These are phyloP conservation scores for Phytophthora vignae DNA, from an alignment of 352 stramenopile genomes.

Conservation along the genomic window DNA sequence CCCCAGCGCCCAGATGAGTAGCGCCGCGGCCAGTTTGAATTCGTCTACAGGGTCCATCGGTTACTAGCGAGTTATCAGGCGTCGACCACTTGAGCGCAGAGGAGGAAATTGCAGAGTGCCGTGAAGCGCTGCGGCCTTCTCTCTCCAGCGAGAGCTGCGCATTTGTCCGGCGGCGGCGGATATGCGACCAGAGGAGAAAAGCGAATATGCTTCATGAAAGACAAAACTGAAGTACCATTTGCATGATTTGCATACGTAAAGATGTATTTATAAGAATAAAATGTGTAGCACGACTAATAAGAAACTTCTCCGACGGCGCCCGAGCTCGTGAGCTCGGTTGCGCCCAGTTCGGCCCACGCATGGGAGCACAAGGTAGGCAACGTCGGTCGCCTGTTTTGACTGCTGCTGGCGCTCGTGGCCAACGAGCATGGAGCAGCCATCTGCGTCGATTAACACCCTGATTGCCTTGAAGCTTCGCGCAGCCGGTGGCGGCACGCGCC, in stretches of 20 bases:
- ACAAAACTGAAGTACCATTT: too few relatives aligned
- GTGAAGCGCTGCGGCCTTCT: conserved; percentile 8
- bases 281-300: too few relatives aligned
- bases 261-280: too few relatives aligned
- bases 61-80: not conserved
- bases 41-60: conserved; percentile 53
- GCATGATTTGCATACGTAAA: too few relatives aligned
- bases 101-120: conserved; percentile 31
- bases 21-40: conserved; percentile 74
- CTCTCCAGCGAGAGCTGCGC: too few relatives aligned
- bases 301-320: not conserved
- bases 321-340: not conserved
- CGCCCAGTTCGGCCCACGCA: too few relatives aligned
- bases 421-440: not conserved
- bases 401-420: not conserved
- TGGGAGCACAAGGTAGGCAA: conserved; percentile 22
- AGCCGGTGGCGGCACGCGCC: conserved; percentile 23
- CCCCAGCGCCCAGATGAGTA: conserved; percentile 67
- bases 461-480: conserved; percentile 22
- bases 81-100: conserved; percentile 11
- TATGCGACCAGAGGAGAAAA: too few relatives aligned
- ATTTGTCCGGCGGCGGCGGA: too few relatives aligned
- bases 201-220: too few relatives aligned
- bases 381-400: not conserved
- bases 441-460: not conserved